Percentiles rank a stretch among this genome's conserved stretches.
Evolutionary conservation across 371 early-diverging fungal species (phyloP).

Genomic region (Dinochytrium kinnereticum): DNA sequence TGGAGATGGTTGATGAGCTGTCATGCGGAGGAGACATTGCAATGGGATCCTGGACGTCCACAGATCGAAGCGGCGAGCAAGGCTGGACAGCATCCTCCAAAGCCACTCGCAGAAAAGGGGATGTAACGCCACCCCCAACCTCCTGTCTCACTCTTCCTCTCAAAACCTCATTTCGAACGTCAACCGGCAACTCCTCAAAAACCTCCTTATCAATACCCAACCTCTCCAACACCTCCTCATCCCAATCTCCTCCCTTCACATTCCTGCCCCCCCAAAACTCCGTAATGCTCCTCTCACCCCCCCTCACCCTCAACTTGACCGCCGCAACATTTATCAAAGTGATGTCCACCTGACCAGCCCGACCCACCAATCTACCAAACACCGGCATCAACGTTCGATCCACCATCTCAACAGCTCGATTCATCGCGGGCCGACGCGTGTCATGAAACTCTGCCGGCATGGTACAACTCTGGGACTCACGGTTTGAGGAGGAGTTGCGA

Average conservation of each 20-base stretch:
- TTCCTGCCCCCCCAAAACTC: background rate
- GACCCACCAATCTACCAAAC: background rate
- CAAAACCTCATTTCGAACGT: background rate
- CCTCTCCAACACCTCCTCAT: background rate
- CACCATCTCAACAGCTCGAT: slow-evolving; percentile 11
- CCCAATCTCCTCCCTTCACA: background rate
- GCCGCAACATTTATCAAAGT: slow-evolving; percentile 34
- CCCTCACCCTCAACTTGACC: slow-evolving; percentile 2
- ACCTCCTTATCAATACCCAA: background rate
- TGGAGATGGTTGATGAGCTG: too few species aligned
- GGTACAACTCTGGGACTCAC: background rate
- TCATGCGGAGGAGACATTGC: too few species aligned
- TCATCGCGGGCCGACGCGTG: background rate
- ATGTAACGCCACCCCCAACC: too few species aligned
- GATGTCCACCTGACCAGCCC: slow-evolving; percentile 1
- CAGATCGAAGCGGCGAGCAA: too few species aligned
- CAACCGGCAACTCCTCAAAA: background rate
- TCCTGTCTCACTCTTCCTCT: background rate
- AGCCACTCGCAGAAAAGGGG: too few species aligned
- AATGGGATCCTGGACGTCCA: too few species aligned
- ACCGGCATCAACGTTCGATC: slow-evolving; percentile 19
- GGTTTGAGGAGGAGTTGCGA: background rate
- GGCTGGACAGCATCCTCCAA: too few species aligned
- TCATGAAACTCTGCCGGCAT: slow-evolving; percentile 28
- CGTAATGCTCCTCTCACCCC: background rate